Evolutionary conservation across 2,329 filamentous ascomycete genomes (phyloP).

Genomic region (Endocalyx cinctus): DNA sequence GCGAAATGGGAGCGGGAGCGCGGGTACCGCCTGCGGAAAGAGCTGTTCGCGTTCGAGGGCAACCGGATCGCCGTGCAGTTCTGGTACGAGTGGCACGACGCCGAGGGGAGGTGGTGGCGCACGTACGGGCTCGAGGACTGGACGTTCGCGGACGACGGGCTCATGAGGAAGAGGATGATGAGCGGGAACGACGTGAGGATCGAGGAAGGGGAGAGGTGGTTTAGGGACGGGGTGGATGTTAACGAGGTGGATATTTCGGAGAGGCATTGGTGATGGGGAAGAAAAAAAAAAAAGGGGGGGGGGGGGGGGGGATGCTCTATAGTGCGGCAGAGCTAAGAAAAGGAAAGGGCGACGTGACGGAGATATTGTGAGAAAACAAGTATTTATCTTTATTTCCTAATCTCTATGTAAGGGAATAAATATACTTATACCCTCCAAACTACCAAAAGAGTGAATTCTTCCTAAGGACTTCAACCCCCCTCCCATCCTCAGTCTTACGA

Average conservation of each 20-base stretch:
- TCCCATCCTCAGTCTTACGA: too few relatives aligned
- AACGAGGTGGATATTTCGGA: constrained; percentile 62
- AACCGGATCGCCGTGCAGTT: constrained; percentile 78
- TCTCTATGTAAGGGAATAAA: too few relatives aligned
- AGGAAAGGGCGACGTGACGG: too few relatives aligned
- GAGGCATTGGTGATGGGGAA: constrained; percentile 69
- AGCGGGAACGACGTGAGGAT: constrained; percentile 69
- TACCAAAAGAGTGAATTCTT: too few relatives aligned
- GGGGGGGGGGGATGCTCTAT: neutral
- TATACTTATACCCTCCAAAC: too few relatives aligned
- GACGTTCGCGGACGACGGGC: constrained; percentile 66
- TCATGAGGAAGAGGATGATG: constrained; percentile 73
- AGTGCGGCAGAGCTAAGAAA: neutral
- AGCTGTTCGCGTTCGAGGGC: constrained; percentile 72
- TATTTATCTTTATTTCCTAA: too few relatives aligned
- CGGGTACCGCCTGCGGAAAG: constrained; percentile 72
- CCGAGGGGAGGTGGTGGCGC: constrained; percentile 72
- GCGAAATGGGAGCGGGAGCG: constrained; percentile 71
- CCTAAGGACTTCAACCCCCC: too few relatives aligned
- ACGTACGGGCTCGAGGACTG: constrained; percentile 81
- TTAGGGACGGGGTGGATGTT: constrained; percentile 63
- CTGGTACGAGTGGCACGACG: constrained; percentile 80
- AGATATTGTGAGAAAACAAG: too few relatives aligned
- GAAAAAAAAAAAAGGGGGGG: constrained; percentile 9
- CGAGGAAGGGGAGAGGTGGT: constrained; percentile 60